Evolutionary conservation across 345 rosid genomes (phyloP), one percentile per base, ranked within the genome.

Genomic region (Jatropha curcas): DNA sequence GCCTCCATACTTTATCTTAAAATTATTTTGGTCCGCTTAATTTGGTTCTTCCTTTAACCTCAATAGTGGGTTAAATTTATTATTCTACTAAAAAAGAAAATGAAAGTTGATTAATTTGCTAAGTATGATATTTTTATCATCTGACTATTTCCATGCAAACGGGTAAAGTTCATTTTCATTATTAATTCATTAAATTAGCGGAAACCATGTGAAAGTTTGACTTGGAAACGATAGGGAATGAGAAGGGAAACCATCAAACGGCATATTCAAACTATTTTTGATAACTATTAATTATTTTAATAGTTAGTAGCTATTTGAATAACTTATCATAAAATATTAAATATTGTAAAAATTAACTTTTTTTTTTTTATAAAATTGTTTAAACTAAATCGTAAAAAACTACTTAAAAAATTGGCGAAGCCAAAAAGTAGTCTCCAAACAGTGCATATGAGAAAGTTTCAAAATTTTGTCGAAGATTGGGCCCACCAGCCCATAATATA

Each of bases 371-470:
- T n/a, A n/a, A n/a, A n/a, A n/a, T n/a, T n/a, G n/a, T n/a, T n/a
- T n/a, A n/a, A n/a, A n/a, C n/a, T n/a, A n/a, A n/a, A n/a, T n/a
- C n/a, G n/a, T n/a, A n/a, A n/a, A n/a, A n/a, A n/a, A n/a, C n/a
- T n/a, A n/a, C n/a, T n/a, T n/a, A n/a, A n/a, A n/a, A n/a, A n/a
- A n/a, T n/a, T n/a, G n/a, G n/a, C n/a, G n/a, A n/a, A n/a, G n/a
- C n/a, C 39, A 35, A 35, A 9, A 2, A 13, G 13, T 41, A 19
- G 70, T 19, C 20, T 39, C 6, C 12, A 57, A 71, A 70, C 82
- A 72, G 60, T 70, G 71, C 81, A 75, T 77, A 80, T 75, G 43
- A 66, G 72, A 60, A 68, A 59, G 35, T n/a, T 65, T 75, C 57
- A 72, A 71, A 53, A 52, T 4, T 46, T 71, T 50, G n/a, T 46